Evolutionary conservation across 78 protist genomes (phyloP).

Genomic region (Ministeria vibrans): DNA sequence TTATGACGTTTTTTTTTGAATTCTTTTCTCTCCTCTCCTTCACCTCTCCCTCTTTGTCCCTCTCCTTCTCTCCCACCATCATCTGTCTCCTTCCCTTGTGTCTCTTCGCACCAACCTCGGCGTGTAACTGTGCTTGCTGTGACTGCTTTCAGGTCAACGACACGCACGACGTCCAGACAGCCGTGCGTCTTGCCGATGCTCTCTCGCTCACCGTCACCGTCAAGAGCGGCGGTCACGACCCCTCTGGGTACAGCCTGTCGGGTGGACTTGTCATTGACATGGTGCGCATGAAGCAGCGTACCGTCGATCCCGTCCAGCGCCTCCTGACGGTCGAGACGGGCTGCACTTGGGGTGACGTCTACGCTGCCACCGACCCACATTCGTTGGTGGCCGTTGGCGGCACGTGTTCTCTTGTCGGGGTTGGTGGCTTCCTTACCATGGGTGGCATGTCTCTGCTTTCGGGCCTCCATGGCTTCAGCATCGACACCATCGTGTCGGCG

Average conservation of each 20-base stretch:
- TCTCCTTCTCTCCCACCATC: no score
- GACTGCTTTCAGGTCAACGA: no score
- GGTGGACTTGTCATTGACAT: neutral
- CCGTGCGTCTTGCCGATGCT: neutral
- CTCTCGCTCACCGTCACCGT: neutral
- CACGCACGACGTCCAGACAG: neutral
- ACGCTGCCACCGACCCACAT: neutral
- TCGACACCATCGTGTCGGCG: no score
- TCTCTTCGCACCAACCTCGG: slow-evolving; percentile 12
- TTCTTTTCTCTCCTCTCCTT: neutral
- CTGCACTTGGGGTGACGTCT: slow-evolving; percentile 1
- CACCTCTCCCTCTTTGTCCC: no score
- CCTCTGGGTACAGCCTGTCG: neutral
- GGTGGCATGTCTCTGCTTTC: slow-evolving; percentile 3
- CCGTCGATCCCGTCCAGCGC: no score
- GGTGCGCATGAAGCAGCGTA: neutral
- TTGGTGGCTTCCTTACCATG: neutral
- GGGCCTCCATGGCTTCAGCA: slow-evolving; percentile 6
- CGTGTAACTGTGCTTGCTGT: slow-evolving; percentile 19
- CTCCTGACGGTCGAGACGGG: neutral
- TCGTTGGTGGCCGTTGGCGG: slow-evolving; percentile 6
- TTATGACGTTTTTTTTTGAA: neutral
- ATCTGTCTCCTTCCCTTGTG: no score
- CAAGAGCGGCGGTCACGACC: neutral
- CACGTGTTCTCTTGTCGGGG: neutral